Conservation (phyloP, 2,329 filamentous ascomycete genomes). For the Ceratocystis destructans region DNA sequence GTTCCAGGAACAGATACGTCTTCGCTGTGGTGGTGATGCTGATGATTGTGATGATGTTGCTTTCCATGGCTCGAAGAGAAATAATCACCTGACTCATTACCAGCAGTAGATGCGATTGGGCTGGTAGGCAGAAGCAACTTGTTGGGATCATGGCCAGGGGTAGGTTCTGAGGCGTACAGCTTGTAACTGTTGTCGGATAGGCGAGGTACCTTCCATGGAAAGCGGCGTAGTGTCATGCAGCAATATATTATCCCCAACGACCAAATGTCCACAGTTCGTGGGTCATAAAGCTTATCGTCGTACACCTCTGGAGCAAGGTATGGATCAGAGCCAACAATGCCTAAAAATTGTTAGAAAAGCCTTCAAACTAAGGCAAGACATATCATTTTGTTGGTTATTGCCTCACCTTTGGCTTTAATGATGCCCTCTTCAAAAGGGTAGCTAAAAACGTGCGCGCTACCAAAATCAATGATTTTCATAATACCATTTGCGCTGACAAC, state of each 20-base stretch:
- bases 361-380: neutral
- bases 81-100: conserved; percentile 7
- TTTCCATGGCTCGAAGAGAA: conserved; percentile 15
- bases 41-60: conserved; percentile 1
- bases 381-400: neutral
- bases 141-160: conserved; percentile 53
- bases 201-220: conserved; percentile 93
- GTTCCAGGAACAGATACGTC: conserved; percentile 7
- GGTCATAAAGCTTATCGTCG: conserved; percentile 83
- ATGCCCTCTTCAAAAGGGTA: conserved; percentile 93
- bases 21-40: conserved; percentile 2
- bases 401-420: conserved; percentile 64
- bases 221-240: conserved; percentile 90
- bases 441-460: conserved; percentile 88
- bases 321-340: conserved; percentile 70
- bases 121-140: conserved; percentile 36
- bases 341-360: conserved; percentile 27
- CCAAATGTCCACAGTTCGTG: conserved; percentile 91
- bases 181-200: conserved; percentile 89
- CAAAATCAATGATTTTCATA: conserved; percentile 99
- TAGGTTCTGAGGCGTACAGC: conserved; percentile 75
- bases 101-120: conserved; percentile 27
- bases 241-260: conserved; percentile 97
- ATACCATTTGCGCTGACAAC: conserved; percentile 93
- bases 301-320: conserved; percentile 97